Evolutionary conservation across 2,329 filamentous ascomycete genomes (phyloP), one percentile per base, ranked within the genome.

Genomic region (Colletotrichum noveboracense): DNA sequence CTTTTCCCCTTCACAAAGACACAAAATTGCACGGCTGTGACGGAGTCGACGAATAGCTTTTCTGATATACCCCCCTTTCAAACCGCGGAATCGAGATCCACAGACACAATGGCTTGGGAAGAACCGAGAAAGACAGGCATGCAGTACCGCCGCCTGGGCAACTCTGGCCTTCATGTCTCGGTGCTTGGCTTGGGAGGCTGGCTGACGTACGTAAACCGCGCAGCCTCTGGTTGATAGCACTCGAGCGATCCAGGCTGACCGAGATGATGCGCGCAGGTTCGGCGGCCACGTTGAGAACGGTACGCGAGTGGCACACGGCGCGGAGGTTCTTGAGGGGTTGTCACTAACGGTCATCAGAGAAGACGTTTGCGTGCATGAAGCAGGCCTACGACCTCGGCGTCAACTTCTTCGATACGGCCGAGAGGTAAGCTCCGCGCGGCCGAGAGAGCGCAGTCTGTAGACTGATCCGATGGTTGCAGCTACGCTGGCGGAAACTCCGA

Each of bases 111-210:
- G 86, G 84, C 86, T 52, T 87, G 83, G 82, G 77, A 83, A 78
- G 86, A 87, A 82, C 86, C 86, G 70, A 81, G 86, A 71, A 83
- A 87, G 71, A 87, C 86, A 14, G 86, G 86, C 72, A 87, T 87
- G 85, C 74, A 82, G 78, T 87, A 87, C 80, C 85, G 85, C 79
- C 84, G 84, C 38, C 82, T 86, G 8, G 85, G 85, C 67, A 82
- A 82, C 68, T 92, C 91, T 7, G 93, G 93, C 16, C 87, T 94
- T 6, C 91, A 94, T 80, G 91, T 94, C 55, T 94, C 92, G 13
- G 91, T 89, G 12, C 91, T 94, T 62, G 90, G 91, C 3, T 86
- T 94, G 1, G 93, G 91, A 43, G 88, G 90, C 62, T 92, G 91
- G 91, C 86, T 94, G 68, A 94, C 93, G 2, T 71, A 71, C 14